Evolutionary conservation across 805 yeast genomes (phyloP).

Genomic region (Metschnikowia henanensis): DNA sequence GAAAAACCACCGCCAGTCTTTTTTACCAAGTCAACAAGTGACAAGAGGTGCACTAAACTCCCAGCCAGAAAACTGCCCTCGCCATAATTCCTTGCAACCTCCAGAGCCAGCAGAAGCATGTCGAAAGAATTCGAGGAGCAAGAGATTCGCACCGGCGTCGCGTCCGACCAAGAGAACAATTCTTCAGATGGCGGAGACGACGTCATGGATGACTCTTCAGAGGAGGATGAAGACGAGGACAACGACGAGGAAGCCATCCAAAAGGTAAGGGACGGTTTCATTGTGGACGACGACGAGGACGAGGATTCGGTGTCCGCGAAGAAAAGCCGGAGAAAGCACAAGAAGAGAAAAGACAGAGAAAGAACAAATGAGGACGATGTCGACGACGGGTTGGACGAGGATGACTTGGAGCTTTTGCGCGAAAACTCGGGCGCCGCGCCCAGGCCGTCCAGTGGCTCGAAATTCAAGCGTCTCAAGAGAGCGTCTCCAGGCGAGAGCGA

Average conservation of each 20-base stretch:
- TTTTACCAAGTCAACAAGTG: constrained; percentile 5
- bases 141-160: constrained; percentile 36
- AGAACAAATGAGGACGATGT: constrained; percentile 11
- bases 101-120: constrained; percentile 19
- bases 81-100: not conserved
- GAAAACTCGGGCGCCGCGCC: constrained; percentile 80
- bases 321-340: constrained; percentile 28
- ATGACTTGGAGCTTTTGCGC: constrained; percentile 87
- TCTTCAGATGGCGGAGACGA: constrained; percentile 40
- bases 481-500: constrained; percentile 43
- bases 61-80: not conserved
- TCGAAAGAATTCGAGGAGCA: constrained; percentile 37
- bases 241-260: constrained; percentile 84
- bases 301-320: constrained; percentile 37
- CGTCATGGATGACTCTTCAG: constrained; percentile 67
- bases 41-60: not conserved
- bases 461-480: constrained; percentile 82
- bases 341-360: constrained; percentile 27
- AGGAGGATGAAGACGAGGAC: constrained; percentile 89
- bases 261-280: constrained; percentile 85
- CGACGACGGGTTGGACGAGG: constrained; percentile 81
- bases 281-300: constrained; percentile 86
- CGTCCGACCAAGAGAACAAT: constrained; percentile 24
- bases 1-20: constrained; percentile 8
- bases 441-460: constrained; percentile 36